A percentile compares a stretch with the other conserved stretches of the same genome.
Conservation (phyloP, 2,329 filamentous ascomycete species). For the Penicillium brevicompactum region DNA sequence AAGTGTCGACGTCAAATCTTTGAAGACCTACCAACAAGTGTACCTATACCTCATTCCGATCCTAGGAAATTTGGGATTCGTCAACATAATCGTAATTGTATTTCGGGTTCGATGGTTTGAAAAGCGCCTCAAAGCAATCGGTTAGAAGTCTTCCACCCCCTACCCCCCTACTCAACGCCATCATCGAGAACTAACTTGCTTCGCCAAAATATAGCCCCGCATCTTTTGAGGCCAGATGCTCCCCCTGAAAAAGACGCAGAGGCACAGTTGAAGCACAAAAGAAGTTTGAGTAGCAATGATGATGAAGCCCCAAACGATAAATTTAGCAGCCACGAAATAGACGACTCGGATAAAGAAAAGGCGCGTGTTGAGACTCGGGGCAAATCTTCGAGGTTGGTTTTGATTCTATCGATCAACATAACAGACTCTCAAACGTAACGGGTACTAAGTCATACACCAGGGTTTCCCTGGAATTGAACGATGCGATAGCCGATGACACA, state of each 20-base stretch:
- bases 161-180: not conserved
- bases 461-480: not conserved
- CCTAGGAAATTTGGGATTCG: constrained; percentile 51
- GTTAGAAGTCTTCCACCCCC: constrained; percentile 12
- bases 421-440: not conserved
- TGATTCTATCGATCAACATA: not conserved
- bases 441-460: constrained; percentile 1
- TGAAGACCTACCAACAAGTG: constrained; percentile 56
- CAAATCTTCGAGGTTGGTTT: constrained; percentile 5
- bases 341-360: not conserved
- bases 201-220: constrained; percentile 2
- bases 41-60: constrained; percentile 55
- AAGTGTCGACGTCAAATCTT: constrained; percentile 53
- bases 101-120: constrained; percentile 54
- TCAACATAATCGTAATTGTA: constrained; percentile 54
- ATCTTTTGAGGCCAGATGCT: constrained; percentile 1
- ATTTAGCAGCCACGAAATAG: not conserved
- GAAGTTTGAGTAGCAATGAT: not conserved
- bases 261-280: not conserved
- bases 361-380: not conserved
- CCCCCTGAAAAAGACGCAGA: constrained; percentile 1
- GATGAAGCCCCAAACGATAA: not conserved
- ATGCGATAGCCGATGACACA: not conserved
- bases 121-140: constrained; percentile 46
- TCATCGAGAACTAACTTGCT: not conserved